Evolutionary conservation across 768 basidiomycete species (phyloP).

Genomic region (Phaeotremella skinneri): DNA sequence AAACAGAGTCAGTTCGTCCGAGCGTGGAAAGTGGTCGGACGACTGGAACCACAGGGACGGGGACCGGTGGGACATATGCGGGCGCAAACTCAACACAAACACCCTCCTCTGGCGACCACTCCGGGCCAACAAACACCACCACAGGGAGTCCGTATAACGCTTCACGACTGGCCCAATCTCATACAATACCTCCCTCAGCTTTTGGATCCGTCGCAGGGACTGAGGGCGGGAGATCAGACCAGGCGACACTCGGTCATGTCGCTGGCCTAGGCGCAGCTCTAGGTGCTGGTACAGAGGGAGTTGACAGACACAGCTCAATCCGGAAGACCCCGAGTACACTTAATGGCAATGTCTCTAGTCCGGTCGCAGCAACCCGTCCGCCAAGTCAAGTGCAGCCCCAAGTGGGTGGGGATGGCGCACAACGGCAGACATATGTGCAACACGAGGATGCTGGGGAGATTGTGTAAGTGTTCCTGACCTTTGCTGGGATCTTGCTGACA

Average conservation of each 20-base stretch:
- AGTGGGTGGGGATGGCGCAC: background rate
- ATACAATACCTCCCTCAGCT: background rate
- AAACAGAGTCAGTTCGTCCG: background rate
- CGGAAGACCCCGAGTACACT: conserved; percentile 18
- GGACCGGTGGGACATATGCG: too few relatives aligned
- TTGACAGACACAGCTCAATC: conserved; percentile 12
- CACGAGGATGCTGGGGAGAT: conserved; percentile 37
- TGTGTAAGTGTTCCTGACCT: conserved; percentile 25
- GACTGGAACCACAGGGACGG: background rate
- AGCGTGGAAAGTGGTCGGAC: conserved; percentile 1
- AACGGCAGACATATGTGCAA: conserved; percentile 22
- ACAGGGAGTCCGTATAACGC: background rate
- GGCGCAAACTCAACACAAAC: background rate
- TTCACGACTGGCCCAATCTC: background rate
- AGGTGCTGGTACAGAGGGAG: conserved; percentile 1
- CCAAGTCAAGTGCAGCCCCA: background rate
- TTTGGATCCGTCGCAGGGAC: background rate
- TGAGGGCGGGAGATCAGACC: conserved; percentile 6
- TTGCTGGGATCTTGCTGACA: background rate
- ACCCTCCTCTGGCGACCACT: background rate
- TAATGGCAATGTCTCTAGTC: background rate
- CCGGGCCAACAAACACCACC: background rate
- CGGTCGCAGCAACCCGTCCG: background rate
- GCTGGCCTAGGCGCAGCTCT: background rate
- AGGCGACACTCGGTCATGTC: conserved; percentile 16